Evolutionary conservation across 768 basidiomycete genomes (phyloP).

Genomic region (Auricularia cornea): DNA sequence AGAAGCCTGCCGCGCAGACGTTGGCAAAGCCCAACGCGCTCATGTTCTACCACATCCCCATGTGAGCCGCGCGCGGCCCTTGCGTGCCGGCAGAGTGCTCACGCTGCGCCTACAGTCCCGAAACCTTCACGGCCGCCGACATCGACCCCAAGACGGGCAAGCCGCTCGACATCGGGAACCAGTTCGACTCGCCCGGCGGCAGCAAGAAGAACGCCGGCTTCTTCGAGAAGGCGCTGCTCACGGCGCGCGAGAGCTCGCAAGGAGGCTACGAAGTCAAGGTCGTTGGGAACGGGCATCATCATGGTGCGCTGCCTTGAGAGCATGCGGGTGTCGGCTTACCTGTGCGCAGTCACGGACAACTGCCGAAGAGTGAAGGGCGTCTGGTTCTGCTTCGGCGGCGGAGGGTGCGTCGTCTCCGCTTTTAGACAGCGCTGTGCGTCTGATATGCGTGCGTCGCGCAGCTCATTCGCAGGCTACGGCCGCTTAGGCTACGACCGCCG

Average conservation of each 20-base stretch:
- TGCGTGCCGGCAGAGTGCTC: too few relatives aligned
- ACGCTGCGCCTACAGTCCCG: too few relatives aligned
- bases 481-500: conserved; percentile 83
- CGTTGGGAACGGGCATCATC: conserved; percentile 84
- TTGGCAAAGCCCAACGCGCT: conserved; percentile 91
- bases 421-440: conserved; percentile 6
- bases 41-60: conserved; percentile 97
- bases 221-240: conserved; percentile 72
- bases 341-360: conserved; percentile 66
- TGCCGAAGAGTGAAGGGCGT: conserved; percentile 78
- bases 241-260: conserved; percentile 64
- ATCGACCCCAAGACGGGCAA: conserved; percentile 50
- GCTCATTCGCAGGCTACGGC: conserved; percentile 78
- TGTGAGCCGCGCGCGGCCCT: too few relatives aligned
- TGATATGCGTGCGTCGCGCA: conserved; percentile 21
- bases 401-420: conserved; percentile 44
- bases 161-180: conserved; percentile 63
- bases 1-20: conserved; percentile 25
- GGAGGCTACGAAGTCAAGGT: conserved; percentile 71
- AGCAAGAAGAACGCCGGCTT: conserved; percentile 72
- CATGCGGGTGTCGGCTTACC: conserved; percentile 10
- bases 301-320: conserved; percentile 37
- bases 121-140: conserved; percentile 66
- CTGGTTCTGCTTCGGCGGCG: conserved; percentile 89
- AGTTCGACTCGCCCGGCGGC: conserved; percentile 50